A percentile compares a stretch with the other conserved stretches of the same genome.
Conservation (phyloP, 805 yeast species). For the Metschnikowia matae region DNA sequence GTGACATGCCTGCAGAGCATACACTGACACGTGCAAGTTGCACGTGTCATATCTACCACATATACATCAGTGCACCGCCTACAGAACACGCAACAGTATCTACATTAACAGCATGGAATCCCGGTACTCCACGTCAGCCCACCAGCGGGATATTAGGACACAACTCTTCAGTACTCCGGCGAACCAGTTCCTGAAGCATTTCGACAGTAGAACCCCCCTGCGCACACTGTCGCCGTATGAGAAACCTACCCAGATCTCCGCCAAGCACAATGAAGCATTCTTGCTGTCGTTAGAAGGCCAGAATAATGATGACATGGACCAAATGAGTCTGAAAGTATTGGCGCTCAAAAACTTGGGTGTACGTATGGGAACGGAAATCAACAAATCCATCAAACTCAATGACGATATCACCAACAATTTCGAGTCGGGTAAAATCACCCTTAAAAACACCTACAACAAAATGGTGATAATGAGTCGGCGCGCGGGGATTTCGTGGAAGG, state of each 20-base stretch:
- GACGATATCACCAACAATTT: slow-evolving; percentile 39
- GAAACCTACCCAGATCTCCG: slow-evolving; percentile 21
- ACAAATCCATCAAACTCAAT: slow-evolving; percentile 36
- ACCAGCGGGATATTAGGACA: slow-evolving; percentile 41
- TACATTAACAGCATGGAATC: slow-evolving; percentile 12
- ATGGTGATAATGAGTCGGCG: slow-evolving; percentile 45
- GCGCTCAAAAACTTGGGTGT: slow-evolving; percentile 40
- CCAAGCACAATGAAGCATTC: slow-evolving; percentile 40
- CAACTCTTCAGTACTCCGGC: slow-evolving; percentile 33
- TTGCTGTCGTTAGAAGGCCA: slow-evolving; percentile 43
- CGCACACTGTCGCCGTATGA: slow-evolving; percentile 41
- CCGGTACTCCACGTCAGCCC: slow-evolving; percentile 24
- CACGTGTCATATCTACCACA: background rate
- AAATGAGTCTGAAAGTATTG: slow-evolving; percentile 39
- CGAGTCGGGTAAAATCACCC: slow-evolving; percentile 37
- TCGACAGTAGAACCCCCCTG: slow-evolving; percentile 20
- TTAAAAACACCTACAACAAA: slow-evolving; percentile 39
- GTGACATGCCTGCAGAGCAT: no score
- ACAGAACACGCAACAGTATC: background rate
- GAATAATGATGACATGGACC: slow-evolving; percentile 38
- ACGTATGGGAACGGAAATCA: slow-evolving; percentile 42
- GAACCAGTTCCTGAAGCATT: slow-evolving; percentile 4
- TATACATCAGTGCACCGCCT: background rate
- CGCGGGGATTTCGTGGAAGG: slow-evolving; percentile 43
- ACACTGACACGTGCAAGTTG: background rate